These are phyloP conservation scores for Alternaria sp. DNA, from an alignment of 2,329 filamentous ascomycete genomes.

Conservation along the genomic window DNA sequence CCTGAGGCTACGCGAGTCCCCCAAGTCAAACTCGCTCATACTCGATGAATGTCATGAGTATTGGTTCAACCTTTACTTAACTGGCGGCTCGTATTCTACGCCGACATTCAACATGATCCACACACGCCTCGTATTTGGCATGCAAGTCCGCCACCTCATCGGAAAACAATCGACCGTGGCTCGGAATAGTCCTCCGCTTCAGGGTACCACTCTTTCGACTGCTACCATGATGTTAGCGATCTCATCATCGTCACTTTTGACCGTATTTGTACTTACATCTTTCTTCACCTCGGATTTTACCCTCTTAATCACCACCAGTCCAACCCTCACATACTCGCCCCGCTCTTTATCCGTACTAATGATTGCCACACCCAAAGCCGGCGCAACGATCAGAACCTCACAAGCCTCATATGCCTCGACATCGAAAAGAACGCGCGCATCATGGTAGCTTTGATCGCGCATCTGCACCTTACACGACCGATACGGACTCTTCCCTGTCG, in stretches of 20 bases:
- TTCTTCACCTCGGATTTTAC: not conserved
- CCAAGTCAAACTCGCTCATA: not conserved
- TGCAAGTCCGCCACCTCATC: not conserved
- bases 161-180: not conserved
- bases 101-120: not conserved
- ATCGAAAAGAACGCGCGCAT: slow-evolving; percentile 9
- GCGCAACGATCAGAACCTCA: slow-evolving; percentile 9
- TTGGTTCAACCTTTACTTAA: not conserved
- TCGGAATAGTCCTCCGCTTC: not conserved
- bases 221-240: not conserved
- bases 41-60: not conserved
- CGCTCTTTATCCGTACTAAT: not conserved
- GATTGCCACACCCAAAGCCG: slow-evolving; percentile 3
- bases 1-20: not conserved
- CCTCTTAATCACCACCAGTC: not conserved
- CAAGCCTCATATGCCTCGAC: not conserved
- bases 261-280: not conserved
- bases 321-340: slow-evolving; percentile 17
- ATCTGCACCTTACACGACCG: not conserved
- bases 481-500: not conserved
- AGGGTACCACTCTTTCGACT: not conserved
- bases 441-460: not conserved
- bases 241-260: not conserved
- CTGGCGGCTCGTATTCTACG: not conserved
- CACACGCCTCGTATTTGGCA: not conserved